Evolutionary conservation across 768 basidiomycete genomes (phyloP), one percentile per base, ranked within the genome.

Genomic region (Tricholoma terreum): DNA sequence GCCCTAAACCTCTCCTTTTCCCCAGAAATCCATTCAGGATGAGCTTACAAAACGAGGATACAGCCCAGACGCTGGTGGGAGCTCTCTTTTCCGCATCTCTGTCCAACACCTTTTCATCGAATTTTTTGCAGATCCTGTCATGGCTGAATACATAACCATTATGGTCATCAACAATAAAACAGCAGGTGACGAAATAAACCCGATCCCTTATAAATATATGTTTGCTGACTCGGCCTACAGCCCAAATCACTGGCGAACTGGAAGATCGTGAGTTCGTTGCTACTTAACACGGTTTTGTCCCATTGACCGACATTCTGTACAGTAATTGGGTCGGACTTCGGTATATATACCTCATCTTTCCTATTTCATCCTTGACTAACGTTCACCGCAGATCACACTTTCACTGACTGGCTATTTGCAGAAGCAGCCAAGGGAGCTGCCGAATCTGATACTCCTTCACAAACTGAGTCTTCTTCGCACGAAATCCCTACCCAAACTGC

Each of bases 91-190:
- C 53, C 51, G 40, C 49, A 14, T 38, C 21, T 53, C 17, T 45
- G 45, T 38, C 34, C 45, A 40, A 31, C 24, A 19, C 15, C n/a
- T 61, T 17, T 34, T 46, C 46, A 55, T 52, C 3, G 10, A 52
- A 34, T 21, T 3, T n/a, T 19, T 48, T 56, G 4, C 63, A 91
- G 92, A 94, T 72, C 84, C 85, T 12, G 90, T 93, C 63, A 93
- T 94, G 91, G 91, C 92, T 2, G 93, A 95, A 71, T 95, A 93
- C 66, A 92, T 94, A 56, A 92, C 90, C 17, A 95, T 95, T 58
- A 94, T 95, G 93, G 83, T 95, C 48, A 93, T 94, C 62, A 95
- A 95, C 69, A 90, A 90, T 72, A 95, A 94, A 77, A 86, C 88
- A 57, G 72, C 84, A 60, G 82, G 90, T 87, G 63, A 33, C 46